These are phyloP conservation scores for Baorangia bicolor DNA, from an alignment of 768 basidiomycete species.

Conservation along the genomic window DNA sequence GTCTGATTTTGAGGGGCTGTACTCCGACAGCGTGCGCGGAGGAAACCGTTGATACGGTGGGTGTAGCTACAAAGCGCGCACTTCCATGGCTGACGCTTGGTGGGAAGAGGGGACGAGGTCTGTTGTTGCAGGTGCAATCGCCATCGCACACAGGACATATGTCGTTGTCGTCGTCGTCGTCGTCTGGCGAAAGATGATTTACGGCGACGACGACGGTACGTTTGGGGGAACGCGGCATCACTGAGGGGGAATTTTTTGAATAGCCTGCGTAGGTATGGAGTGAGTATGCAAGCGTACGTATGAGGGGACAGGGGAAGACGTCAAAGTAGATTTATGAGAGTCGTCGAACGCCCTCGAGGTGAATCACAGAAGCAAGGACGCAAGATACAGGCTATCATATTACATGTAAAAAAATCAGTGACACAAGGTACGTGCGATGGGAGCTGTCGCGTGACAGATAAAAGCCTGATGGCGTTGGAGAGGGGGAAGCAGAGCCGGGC, in stretches of 20 bases:
- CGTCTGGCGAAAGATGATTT: constrained; percentile 40
- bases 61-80: constrained; percentile 39
- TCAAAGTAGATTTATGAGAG: constrained; percentile 27
- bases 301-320: constrained; percentile 20
- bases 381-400: constrained; percentile 30
- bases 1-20: constrained; percentile 65
- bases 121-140: constrained; percentile 75
- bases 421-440: constrained; percentile 30
- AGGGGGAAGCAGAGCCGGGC: constrained; percentile 16
- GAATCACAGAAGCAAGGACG: constrained; percentile 25
- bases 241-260: constrained; percentile 52
- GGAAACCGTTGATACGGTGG: constrained; percentile 38
- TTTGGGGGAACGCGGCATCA: constrained; percentile 69
- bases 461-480: constrained; percentile 28
- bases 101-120: constrained; percentile 33
- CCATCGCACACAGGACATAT: constrained; percentile 91
- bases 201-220: constrained; percentile 57
- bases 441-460: constrained; percentile 37
- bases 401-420: constrained; percentile 40
- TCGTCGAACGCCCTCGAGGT: constrained; percentile 11
- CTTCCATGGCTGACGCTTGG: constrained; percentile 33
- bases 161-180: constrained; percentile 84
- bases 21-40: constrained; percentile 29
- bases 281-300: constrained; percentile 28
- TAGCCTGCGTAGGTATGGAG: constrained; percentile 31